Evolutionary conservation across 2,329 filamentous ascomycete genomes (phyloP).

Genomic region (Geosmithia flava): DNA sequence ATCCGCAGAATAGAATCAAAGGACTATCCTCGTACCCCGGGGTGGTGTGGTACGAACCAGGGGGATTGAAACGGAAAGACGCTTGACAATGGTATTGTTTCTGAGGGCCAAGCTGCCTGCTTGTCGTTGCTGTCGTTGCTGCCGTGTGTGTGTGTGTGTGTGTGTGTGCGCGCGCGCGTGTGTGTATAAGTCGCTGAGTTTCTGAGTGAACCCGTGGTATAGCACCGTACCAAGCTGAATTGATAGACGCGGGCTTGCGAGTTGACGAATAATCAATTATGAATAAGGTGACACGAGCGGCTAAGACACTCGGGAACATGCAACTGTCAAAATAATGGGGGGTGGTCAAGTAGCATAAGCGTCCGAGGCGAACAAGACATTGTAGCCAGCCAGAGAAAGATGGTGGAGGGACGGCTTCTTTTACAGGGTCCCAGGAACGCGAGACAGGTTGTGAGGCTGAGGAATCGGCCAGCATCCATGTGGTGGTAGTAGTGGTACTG

Average conservation of each 20-base stretch:
- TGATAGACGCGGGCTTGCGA: no score
- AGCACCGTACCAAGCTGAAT: not conserved
- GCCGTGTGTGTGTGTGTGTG: no score
- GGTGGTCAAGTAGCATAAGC: not conserved
- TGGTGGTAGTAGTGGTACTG: no score
- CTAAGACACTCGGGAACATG: not conserved
- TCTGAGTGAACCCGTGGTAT: not conserved
- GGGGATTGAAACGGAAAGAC: not conserved
- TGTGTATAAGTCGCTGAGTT: not conserved
- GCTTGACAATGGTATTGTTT: not conserved
- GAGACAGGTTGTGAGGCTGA: not conserved
- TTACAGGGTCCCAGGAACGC: not conserved
- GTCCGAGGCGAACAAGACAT: not conserved
- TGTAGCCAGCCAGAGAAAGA: not conserved
- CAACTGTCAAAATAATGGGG: not conserved
- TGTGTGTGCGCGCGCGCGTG: no score
- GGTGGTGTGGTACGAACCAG: not conserved
- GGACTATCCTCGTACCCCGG: not conserved
- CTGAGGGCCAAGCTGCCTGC: no score
- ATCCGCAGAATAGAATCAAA: not conserved
- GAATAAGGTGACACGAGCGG: not conserved
- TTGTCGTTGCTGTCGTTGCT: not conserved
- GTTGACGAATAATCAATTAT: not conserved
- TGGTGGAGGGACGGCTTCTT: not conserved
- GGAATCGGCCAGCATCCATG: not conserved